phyloP scores from a whole-genome alignment of 345 rosid genomes.

The Lepidium aucheri region DNA sequence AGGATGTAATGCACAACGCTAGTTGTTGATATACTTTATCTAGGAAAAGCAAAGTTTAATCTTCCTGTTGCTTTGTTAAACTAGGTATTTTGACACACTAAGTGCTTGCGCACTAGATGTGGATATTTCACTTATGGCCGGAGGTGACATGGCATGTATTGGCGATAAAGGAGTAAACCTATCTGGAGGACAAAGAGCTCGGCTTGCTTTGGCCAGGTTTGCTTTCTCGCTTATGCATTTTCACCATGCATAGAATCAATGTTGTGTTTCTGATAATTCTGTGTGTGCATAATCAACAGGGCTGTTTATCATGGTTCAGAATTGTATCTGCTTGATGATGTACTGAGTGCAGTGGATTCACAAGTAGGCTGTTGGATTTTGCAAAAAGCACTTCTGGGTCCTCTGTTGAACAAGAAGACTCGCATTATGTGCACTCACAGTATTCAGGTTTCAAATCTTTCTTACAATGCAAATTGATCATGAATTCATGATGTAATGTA shows the following conservation, averaged over 20 bases:
- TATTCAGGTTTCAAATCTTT: slow-evolving; percentile 47
- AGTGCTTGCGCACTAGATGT: slow-evolving; percentile 70
- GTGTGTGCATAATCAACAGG: slow-evolving; percentile 33
- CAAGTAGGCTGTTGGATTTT: slow-evolving; percentile 84
- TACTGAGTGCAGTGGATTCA: slow-evolving; percentile 94
- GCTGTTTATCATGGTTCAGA: slow-evolving; percentile 68
- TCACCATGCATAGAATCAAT: neutral
- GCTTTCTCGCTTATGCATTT: neutral
- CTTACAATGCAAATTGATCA: neutral
- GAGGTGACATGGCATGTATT: slow-evolving; percentile 74
- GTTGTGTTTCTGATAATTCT: slow-evolving; percentile 13
- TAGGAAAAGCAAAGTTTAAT: neutral
- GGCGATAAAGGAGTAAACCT: slow-evolving; percentile 89
- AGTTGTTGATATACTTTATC: too few species aligned
- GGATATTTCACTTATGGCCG: slow-evolving; percentile 73
- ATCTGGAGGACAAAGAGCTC: slow-evolving; percentile 96
- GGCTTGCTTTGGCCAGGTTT: slow-evolving; percentile 92
- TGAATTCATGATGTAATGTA: neutral
- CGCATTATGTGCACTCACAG: slow-evolving; percentile 81
- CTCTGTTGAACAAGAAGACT: slow-evolving; percentile 49
- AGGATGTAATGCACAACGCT: too few species aligned
- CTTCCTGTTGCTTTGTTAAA: slow-evolving; percentile 5
- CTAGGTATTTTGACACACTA: slow-evolving; percentile 57
- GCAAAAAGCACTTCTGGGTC: slow-evolving; percentile 57
- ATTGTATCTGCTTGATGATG: slow-evolving; percentile 70